A percentile compares a stretch with the other conserved stretches of the same genome.
Evolutionary conservation across 768 basidiomycete species (phyloP).

Genomic region (Tulasnella calospora): DNA sequence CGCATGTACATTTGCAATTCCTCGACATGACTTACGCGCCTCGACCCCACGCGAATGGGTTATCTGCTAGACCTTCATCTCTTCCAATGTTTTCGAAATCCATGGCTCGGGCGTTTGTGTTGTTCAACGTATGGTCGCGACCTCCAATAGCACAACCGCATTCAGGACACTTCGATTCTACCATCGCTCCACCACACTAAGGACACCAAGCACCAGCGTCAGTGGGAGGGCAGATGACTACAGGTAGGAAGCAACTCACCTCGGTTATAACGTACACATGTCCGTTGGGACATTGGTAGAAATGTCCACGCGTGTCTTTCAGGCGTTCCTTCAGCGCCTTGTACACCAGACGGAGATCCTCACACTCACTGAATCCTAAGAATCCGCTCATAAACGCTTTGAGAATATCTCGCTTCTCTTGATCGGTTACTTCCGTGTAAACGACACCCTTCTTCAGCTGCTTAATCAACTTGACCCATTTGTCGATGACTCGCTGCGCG

Average conservation of each 20-base stretch:
- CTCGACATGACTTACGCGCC: not conserved
- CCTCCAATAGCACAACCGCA: constrained; percentile 32
- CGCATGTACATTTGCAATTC: not conserved
- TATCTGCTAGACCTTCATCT: not conserved
- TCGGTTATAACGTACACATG: constrained; percentile 30
- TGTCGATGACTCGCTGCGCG: constrained; percentile 41
- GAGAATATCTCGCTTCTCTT: constrained; percentile 51
- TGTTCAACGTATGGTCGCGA: constrained; percentile 21
- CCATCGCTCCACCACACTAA: constrained; percentile 28
- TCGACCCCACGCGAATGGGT: constrained; percentile 6
- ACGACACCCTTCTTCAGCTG: constrained; percentile 37
- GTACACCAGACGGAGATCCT: not conserved
- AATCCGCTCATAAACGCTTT: constrained; percentile 38
- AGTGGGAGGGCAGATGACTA: not conserved
- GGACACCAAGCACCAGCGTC: not conserved
- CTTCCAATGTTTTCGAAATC: constrained; percentile 22
- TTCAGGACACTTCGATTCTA: constrained; percentile 28
- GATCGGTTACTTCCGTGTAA: constrained; percentile 49
- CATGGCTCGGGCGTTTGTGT: constrained; percentile 26
- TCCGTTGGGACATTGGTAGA: constrained; percentile 29
- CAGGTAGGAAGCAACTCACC: constrained; percentile 13
- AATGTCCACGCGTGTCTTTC: constrained; percentile 18
- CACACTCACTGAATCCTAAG: not conserved
- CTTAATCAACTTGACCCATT: constrained; percentile 45
- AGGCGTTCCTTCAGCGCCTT: not conserved